Evolutionary conservation across 2,329 filamentous ascomycete species (phyloP).

Genomic region (Sclerotinia sclerotiorum): DNA sequence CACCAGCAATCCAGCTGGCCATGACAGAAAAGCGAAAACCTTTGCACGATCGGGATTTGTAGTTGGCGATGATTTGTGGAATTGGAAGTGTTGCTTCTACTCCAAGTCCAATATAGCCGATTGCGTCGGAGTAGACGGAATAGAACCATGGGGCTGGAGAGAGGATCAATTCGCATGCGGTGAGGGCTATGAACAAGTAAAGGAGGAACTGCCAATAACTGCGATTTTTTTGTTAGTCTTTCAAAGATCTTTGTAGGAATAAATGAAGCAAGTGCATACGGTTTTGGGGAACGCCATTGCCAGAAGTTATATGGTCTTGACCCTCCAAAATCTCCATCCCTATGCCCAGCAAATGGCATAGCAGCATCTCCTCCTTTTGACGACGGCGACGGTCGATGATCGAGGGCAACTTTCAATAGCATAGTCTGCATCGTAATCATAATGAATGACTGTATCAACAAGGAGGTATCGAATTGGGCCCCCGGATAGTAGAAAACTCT

Average conservation of each 20-base stretch:
- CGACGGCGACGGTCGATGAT: constrained; percentile 61
- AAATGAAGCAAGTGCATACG: constrained; percentile 45
- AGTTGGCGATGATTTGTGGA: constrained; percentile 74
- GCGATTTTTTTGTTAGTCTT: constrained; percentile 18
- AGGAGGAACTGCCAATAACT: constrained; percentile 78
- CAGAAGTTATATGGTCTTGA: constrained; percentile 74
- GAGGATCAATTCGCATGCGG: constrained; percentile 66
- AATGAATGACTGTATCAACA: constrained; percentile 64
- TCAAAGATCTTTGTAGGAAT: background rate
- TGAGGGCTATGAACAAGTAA: constrained; percentile 62
- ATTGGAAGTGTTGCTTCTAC: constrained; percentile 81
- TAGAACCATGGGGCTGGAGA: constrained; percentile 59
- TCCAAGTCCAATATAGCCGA: constrained; percentile 73
- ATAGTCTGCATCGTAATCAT: constrained; percentile 64
- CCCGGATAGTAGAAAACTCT: constrained; percentile 72
- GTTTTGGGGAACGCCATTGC: constrained; percentile 74
- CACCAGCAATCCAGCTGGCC: constrained; percentile 74
- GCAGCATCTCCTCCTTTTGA: constrained; percentile 60
- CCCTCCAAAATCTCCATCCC: constrained; percentile 41
- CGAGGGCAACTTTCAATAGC: constrained; percentile 66
- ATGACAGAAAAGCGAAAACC: constrained; percentile 77
- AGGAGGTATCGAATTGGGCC: constrained; percentile 61
- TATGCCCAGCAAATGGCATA: constrained; percentile 58
- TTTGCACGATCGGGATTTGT: constrained; percentile 66
- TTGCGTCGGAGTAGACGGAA: constrained; percentile 61